Conservation (phyloP, 2,329 filamentous ascomycete species). For the Aureobasidium sp. region DNA sequence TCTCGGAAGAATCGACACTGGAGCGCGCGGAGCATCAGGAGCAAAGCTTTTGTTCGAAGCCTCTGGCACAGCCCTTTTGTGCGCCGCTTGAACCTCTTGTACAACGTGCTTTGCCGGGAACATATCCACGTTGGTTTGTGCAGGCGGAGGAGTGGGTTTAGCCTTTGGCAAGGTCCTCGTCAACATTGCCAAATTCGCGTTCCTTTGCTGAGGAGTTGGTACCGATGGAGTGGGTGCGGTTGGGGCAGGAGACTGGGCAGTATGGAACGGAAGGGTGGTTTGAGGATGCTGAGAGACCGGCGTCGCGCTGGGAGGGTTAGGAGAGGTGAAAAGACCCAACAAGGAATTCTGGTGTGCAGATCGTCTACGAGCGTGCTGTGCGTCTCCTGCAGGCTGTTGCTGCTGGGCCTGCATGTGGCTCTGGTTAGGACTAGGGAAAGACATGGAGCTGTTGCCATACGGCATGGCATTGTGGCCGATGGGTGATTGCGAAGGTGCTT, state of each 20-base stretch:
- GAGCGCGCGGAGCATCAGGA: slow-evolving; percentile 4
- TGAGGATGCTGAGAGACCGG: background rate
- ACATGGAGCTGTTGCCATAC: background rate
- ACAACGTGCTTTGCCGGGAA: slow-evolving; percentile 14
- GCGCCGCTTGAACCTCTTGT: background rate
- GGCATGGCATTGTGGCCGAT: background rate
- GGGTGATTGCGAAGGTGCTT: slow-evolving; percentile 20
- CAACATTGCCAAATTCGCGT: slow-evolving; percentile 24
- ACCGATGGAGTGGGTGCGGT: background rate
- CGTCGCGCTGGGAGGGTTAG: slow-evolving; percentile 20
- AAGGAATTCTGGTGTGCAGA: slow-evolving; percentile 37
- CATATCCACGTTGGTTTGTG: slow-evolving; percentile 1
- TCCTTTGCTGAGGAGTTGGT: slow-evolving; percentile 14
- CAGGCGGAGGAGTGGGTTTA: slow-evolving; percentile 12
- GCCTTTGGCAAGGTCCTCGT: slow-evolving; percentile 24
- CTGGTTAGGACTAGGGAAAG: slow-evolving; percentile 14
- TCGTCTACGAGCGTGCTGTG: slow-evolving; percentile 18
- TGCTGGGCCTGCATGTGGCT: background rate
- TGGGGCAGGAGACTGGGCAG: background rate
- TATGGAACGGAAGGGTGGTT: background rate
- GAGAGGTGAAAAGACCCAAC: slow-evolving; percentile 36
- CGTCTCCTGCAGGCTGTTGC: background rate
- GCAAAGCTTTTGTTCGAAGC: background rate
- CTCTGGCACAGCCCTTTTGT: background rate
- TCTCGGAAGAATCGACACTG: slow-evolving; percentile 13